Base-by-base conservation (phyloP, 805 yeast genomes). In the Nakazawaea populi region DNA sequence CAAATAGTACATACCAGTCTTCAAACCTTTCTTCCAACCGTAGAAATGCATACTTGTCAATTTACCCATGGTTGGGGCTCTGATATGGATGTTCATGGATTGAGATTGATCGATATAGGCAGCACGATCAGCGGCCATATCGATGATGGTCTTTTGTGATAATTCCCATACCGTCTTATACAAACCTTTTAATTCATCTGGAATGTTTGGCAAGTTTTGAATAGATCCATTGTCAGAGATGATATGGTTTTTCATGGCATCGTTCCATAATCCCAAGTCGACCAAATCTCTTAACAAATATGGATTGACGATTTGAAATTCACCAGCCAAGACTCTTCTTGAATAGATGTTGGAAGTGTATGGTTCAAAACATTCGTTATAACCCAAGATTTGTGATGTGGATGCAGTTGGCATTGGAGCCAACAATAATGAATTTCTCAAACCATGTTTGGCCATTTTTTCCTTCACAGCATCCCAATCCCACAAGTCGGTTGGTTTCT, bases 391-490 rank as follows among this genome's bases (percentile, higher is more conserved):
- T 72, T 90, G 97, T 3, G 98, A 92, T 1, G 98, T 92, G 1
- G 97, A 89, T 1, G 98, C 98, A 14, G 98, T 92, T 42, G 98
- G 98, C 98, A 92, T 92, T 48, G 97, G 94, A 1, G 95, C 97
- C 35, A 91, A 87, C 14, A 91, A 67, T 51, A 92, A 70, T 4
- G 97, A 92, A 72, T 92, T 92, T 62, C 97, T 75, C 41, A 92
- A 60, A 45, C 98, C 98, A 60, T 80, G 68, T 55, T 70, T 66
- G 47, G 70, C 69, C 54, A 92, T 74, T 40, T 79, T 70, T 9
- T 69, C 71, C 68, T 86, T 89, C 59, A 89, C 67, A 6, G 67
- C 55, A 56, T 80, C 87, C 98, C 98, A 92, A 59, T 92, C 95
- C 81, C 90, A 91, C 55, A 89, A 72, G 35, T 76, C 80, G n/a